These are phyloP conservation scores for Gossypium thurberi DNA, from an alignment of 345 rosid species.

Conservation along the genomic window DNA sequence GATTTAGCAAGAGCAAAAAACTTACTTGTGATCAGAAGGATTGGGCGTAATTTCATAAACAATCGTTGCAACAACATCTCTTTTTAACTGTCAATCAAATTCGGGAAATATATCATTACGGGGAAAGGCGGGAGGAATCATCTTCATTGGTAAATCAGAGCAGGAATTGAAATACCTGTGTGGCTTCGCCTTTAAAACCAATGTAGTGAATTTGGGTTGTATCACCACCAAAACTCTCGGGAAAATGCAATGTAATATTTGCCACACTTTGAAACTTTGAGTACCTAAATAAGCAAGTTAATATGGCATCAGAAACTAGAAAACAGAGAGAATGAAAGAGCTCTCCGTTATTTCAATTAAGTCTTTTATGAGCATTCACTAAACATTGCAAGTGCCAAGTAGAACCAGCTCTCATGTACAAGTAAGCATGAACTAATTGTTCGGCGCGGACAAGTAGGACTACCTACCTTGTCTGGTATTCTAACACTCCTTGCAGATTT, in stretches of 20 bases:
- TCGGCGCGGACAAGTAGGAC: neutral
- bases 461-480: constrained; percentile 84
- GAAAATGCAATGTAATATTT: constrained; percentile 89
- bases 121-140: neutral
- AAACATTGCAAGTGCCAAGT: neutral
- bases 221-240: constrained; percentile 85
- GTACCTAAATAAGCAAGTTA: constrained; percentile 38
- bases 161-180: constrained; percentile 47
- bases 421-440: neutral
- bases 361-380: constrained; percentile 2
- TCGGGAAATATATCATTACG: constrained; percentile 5
- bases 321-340: constrained; percentile 3
- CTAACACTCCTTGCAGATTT: constrained; percentile 75
- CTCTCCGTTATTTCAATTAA: neutral
- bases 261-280: constrained; percentile 86
- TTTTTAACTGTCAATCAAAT: constrained; percentile 53
- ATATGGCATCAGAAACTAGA: constrained; percentile 9
- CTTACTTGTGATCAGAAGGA: constrained; percentile 98
- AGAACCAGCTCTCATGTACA: neutral
- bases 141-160: constrained; percentile 5
- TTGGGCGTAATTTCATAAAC: constrained; percentile 93
- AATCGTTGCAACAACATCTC: constrained; percentile 83
- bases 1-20: constrained; percentile 3
- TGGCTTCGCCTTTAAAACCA: constrained; percentile 97
- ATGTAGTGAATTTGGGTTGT: constrained; percentile 72